Percentiles rank a stretch among this genome's conserved stretches.
Evolutionary conservation across 768 basidiomycete species (phyloP).

Genomic region (Rhodotorula kratochvilovae): DNA sequence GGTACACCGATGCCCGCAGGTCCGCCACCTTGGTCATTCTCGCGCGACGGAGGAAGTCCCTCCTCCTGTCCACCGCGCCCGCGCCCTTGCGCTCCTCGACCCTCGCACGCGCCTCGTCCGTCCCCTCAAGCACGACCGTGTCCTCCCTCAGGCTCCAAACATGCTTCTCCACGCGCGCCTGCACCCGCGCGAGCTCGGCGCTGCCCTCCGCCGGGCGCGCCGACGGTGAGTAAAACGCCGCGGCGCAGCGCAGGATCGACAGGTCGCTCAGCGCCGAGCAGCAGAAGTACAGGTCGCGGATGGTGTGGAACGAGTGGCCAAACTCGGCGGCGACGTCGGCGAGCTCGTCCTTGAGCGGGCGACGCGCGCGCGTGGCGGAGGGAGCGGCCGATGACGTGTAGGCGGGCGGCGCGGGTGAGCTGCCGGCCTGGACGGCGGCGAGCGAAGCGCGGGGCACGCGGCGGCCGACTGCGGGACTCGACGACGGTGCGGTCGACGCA

Average conservation of each 20-base stretch:
- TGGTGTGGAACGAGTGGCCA: neutral
- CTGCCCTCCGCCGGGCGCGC: neutral
- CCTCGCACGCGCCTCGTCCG: neutral
- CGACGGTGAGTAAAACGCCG: neutral
- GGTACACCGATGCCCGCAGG: neutral
- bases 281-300: conserved; percentile 5
- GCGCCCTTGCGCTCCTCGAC: neutral
- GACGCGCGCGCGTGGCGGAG: neutral
- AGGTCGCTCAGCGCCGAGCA: neutral
- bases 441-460: conserved; percentile 5
- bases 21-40: neutral
- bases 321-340: neutral
- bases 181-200: neutral
- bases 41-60: neutral
- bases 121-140: conserved; percentile 11
- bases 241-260: neutral
- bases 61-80: neutral
- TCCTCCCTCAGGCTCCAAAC: conserved; percentile 12
- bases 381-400: neutral
- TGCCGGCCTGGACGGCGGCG: neutral
- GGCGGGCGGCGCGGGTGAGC: neutral
- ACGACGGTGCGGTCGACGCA: neutral
- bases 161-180: neutral
- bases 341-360: neutral
- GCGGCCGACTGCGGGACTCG: neutral